phyloP scores from a whole-genome alignment of 2,329 filamentous ascomycete species.

The Diplodia mutila region DNA sequence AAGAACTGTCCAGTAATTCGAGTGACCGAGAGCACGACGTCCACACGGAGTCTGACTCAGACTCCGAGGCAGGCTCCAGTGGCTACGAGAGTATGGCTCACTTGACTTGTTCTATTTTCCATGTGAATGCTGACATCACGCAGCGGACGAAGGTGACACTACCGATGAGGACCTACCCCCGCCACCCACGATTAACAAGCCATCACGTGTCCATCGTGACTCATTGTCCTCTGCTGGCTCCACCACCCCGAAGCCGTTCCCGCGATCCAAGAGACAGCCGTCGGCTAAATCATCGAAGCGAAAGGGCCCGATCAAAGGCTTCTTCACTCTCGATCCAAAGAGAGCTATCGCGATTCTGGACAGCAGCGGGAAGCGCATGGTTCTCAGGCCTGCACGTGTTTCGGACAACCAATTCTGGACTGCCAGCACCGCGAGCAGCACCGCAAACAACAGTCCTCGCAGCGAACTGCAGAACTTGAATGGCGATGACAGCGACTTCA shows the following conservation, averaged over 20 bases:
- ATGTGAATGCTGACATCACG: constrained; percentile 48
- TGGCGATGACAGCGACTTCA: constrained; percentile 45
- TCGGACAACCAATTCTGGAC: constrained; percentile 27
- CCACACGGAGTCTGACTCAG: constrained; percentile 45
- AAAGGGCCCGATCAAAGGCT: constrained; percentile 37
- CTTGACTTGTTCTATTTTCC: constrained; percentile 27
- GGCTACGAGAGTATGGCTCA: constrained; percentile 62
- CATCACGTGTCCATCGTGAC: constrained; percentile 51
- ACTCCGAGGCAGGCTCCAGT: constrained; percentile 49
- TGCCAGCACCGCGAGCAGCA: constrained; percentile 45
- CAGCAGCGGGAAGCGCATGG: constrained; percentile 36
- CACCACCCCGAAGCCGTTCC: constrained; percentile 44
- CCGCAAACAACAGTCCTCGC: constrained; percentile 45
- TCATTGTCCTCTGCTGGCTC: constrained; percentile 50
- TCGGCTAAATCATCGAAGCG: constrained; percentile 22
- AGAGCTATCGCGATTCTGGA: constrained; percentile 41
- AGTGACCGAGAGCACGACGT: constrained; percentile 29
- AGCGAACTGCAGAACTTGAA: constrained; percentile 41
- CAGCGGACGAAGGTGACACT: constrained; percentile 64
- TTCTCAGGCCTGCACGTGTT: constrained; percentile 24
- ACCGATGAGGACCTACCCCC: constrained; percentile 62
- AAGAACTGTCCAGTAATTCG: constrained; percentile 40
- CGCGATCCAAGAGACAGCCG: constrained; percentile 31
- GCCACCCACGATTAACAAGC: constrained; percentile 49
- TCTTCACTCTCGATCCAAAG: constrained; percentile 38